Evolutionary conservation across 169 alveolate species (phyloP).

Genomic region (Plasmodium chabaudi): DNA sequence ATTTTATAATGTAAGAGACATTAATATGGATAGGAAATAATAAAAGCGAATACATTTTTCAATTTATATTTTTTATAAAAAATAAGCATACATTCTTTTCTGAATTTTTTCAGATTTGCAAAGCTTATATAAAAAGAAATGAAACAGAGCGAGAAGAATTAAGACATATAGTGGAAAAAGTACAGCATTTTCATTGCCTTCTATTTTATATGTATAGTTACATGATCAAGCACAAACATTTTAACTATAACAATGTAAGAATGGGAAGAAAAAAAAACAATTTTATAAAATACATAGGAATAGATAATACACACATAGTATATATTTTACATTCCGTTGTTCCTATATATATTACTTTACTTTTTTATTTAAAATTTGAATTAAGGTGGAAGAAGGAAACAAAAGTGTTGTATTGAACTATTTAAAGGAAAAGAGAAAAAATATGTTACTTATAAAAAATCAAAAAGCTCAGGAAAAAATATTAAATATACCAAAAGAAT

Average conservation of each 20-base stretch:
- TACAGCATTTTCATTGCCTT: constrained; percentile 39
- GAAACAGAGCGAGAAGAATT: constrained; percentile 30
- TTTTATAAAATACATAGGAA: not conserved
- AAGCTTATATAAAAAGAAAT: constrained; percentile 32
- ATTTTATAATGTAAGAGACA: constrained; percentile 31
- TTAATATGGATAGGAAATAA: not conserved
- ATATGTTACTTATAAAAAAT: constrained; percentile 31
- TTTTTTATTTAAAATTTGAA: not conserved
- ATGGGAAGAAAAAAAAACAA: not conserved
- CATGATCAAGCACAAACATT: constrained; percentile 41
- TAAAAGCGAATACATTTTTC: not conserved
- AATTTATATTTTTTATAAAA: too few relatives aligned
- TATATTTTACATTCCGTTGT: not conserved
- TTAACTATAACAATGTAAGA: constrained; percentile 58
- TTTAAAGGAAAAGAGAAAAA: constrained; percentile 34
- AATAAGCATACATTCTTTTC: not conserved
- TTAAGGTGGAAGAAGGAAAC: constrained; percentile 58
- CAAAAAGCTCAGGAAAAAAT: constrained; percentile 47
- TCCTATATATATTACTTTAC: not conserved
- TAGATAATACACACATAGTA: too few relatives aligned
- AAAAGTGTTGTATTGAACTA: constrained; percentile 17
- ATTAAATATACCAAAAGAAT: constrained; percentile 61
- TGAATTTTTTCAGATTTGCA: constrained; percentile 26
- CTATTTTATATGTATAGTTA: constrained; percentile 35
- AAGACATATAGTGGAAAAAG: constrained; percentile 36